Evolutionary conservation across 2,329 filamentous ascomycete species (phyloP), one percentile per base, ranked within the genome.

Genomic region (Stagonosporopsis chrysanthemi): DNA sequence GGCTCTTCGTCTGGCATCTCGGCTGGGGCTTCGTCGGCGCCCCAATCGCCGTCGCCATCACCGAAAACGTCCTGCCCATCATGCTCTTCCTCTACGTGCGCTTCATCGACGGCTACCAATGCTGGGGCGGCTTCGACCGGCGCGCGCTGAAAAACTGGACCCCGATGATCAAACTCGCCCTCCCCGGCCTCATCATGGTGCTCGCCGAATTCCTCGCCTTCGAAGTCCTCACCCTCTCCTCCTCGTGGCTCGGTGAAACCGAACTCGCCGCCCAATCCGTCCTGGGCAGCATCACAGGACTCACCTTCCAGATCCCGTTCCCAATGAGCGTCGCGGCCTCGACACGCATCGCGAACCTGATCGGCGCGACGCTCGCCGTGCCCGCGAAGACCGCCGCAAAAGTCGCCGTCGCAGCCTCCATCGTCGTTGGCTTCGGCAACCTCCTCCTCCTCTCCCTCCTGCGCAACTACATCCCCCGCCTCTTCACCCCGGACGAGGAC

Each of bases 181-280:
- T 97, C 12, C 93, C 94, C 0, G 94, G 94, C 1, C 87, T 98
- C 74, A 81, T 97, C 63, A 97, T 97, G 93, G 90, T 98, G 2
- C 88, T 96, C 74, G 92, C 94, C 5, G 94, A 98, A 75, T 96
- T 91, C 79, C 84, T 97, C 11, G 92, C 93, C 6, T 98, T 98
- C 74, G 94, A 98, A 75, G 87, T 97, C 45, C 81, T 97, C 61
- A 97, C 92, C 0, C 82, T 97, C n/a, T 87, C 88, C 8, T 86
- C 91, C 0, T 91, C 89, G 48, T 91, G 90, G 66, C 88, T 97
- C 56, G 90, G 90, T 15, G 87, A 90, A 1, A 88, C 88, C 17
- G 87, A 89, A 60, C 84, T 98, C 1, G 94, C 94, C 0, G 93
- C 95, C 0, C 93, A 99, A 76, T 93, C 90, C 31, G 88, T 97